Percentiles rank a stretch among this genome's conserved stretches.
Evolutionary conservation across 2,329 filamentous ascomycete species (phyloP).

Genomic region (Trichoderma asperellum): DNA sequence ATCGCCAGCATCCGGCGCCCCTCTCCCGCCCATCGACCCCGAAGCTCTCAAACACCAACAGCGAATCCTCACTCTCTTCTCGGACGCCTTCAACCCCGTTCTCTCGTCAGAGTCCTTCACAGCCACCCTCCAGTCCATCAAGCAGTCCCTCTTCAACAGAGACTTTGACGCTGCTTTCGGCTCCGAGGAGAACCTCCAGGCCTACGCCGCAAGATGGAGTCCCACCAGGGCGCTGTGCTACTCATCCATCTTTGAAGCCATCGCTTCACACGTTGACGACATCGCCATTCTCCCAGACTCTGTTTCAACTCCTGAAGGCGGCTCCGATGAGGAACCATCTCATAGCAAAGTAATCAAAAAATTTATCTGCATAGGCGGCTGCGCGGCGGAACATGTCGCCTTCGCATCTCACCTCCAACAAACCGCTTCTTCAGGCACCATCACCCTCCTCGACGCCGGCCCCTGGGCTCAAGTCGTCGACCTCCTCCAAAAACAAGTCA

Average conservation of each 20-base stretch:
- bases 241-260: slow-evolving; percentile 54
- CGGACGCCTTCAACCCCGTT: slow-evolving; percentile 60
- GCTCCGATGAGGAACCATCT: not conserved
- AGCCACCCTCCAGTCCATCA: slow-evolving; percentile 75
- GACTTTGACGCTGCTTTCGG: slow-evolving; percentile 84
- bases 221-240: slow-evolving; percentile 85
- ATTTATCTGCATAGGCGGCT: slow-evolving; percentile 58
- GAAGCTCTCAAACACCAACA: slow-evolving; percentile 56
- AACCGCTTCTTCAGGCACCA: slow-evolving; percentile 37
- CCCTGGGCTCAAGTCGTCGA: slow-evolving; percentile 70
- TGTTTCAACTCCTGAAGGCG: not conserved
- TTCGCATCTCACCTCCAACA: slow-evolving; percentile 51
- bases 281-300: slow-evolving; percentile 29
- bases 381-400: slow-evolving; percentile 64
- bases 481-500: slow-evolving; percentile 61
- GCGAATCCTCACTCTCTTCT: slow-evolving; percentile 73
- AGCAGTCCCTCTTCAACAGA: slow-evolving; percentile 80
- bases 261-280: slow-evolving; percentile 42
- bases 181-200: slow-evolving; percentile 69
- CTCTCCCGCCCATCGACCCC: slow-evolving; percentile 25
- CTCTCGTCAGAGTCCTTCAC: slow-evolving; percentile 54
- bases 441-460: slow-evolving; percentile 79
- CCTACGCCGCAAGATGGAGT: slow-evolving; percentile 91
- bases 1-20: not conserved
- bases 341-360: slow-evolving; percentile 37